These are phyloP conservation scores for Drosera spatulata DNA, from an alignment of 179 eudicot genomes.

Conservation along the genomic window DNA sequence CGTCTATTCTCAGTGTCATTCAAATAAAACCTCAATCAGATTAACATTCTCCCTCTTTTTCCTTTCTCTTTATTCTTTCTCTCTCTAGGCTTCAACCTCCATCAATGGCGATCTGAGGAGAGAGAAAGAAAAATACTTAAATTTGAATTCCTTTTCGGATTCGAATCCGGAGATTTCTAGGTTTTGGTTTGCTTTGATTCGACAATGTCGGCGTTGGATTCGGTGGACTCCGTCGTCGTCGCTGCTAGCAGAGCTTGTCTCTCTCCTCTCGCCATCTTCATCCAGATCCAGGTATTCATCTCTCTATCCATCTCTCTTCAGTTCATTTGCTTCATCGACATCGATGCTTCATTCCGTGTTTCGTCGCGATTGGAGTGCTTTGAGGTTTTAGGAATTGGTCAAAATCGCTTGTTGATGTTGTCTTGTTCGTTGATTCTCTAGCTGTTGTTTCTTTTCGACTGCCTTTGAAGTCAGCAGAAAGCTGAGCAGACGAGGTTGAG, in stretches of 20 bases:
- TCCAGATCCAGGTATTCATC: constrained; percentile 74
- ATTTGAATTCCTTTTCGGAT: neutral
- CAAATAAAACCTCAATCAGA: too few relatives aligned
- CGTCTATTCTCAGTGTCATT: too few relatives aligned
- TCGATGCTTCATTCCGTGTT: neutral
- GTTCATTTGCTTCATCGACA: neutral
- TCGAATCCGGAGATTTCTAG: neutral
- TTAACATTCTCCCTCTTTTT: neutral
- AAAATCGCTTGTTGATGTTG: too few relatives aligned
- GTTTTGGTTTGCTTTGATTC: neutral
- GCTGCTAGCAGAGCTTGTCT: constrained; percentile 49
- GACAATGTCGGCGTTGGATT: constrained; percentile 32
- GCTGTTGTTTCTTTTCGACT: too few relatives aligned
- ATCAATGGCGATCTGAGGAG: constrained; percentile 42
- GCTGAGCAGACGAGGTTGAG: too few relatives aligned
- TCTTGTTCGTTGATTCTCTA: too few relatives aligned
- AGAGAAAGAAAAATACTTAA: neutral
- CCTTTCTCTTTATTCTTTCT: neutral
- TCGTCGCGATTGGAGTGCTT: neutral
- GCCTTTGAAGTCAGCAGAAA: too few relatives aligned
- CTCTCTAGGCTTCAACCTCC: neutral
- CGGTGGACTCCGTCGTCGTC: constrained; percentile 45
- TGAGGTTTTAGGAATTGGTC: too few relatives aligned
- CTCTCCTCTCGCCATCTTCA: constrained; percentile 32
- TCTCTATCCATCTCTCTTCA: constrained; percentile 1